These are phyloP conservation scores for Cordyceps tenuipes DNA, from an alignment of 2,329 filamentous ascomycete genomes.

Conservation along the genomic window DNA sequence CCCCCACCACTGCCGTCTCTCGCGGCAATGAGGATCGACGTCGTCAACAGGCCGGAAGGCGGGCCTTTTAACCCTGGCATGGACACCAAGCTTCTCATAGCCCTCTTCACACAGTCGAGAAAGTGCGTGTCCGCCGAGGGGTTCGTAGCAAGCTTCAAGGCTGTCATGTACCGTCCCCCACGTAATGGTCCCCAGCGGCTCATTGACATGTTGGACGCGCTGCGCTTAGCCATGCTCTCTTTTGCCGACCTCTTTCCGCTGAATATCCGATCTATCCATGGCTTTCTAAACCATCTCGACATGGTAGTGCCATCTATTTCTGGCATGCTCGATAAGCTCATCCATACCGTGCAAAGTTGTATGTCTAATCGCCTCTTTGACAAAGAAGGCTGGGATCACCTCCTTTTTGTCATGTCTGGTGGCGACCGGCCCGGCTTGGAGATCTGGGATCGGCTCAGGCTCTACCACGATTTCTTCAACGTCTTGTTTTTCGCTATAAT, in stretches of 20 bases:
- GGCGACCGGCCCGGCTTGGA: neutral
- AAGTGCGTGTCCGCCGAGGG: neutral
- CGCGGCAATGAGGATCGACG: neutral
- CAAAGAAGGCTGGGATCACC: neutral
- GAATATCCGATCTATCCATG: neutral
- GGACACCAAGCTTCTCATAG: slow-evolving; percentile 2
- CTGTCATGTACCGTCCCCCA: neutral
- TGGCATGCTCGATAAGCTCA: neutral
- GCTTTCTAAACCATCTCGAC: slow-evolving; percentile 6
- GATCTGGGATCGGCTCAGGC: neutral
- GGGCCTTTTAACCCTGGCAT: neutral
- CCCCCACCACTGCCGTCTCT: neutral
- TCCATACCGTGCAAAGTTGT: neutral
- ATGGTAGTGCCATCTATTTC: slow-evolving; percentile 2
- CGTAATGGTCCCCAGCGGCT: neutral
- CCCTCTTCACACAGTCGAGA: slow-evolving; percentile 4
- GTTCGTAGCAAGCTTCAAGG: neutral
- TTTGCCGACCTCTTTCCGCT: slow-evolving; percentile 10
- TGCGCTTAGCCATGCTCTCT: slow-evolving; percentile 3
- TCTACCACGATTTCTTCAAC: slow-evolving; percentile 5
- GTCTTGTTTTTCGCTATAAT: neutral
- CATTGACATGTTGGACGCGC: neutral
- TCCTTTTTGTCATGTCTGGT: neutral
- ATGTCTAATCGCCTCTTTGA: neutral
- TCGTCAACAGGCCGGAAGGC: neutral